Percentiles rank a stretch among this genome's conserved stretches.
Evolutionary conservation across 768 basidiomycete species (phyloP).

Genomic region (Pulveroboletus sp.): DNA sequence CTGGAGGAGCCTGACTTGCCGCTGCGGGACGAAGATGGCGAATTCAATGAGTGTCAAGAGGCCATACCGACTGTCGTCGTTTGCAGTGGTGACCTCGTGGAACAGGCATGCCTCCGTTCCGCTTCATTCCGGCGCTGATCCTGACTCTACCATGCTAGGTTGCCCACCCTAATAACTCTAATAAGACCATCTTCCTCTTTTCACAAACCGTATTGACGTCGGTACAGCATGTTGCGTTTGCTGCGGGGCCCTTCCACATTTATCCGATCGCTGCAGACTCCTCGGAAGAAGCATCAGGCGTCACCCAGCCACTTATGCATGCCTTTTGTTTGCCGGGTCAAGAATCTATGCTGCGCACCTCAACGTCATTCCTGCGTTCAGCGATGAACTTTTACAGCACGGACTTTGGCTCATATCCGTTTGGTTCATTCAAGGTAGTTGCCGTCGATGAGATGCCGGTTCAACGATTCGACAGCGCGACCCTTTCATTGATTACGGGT

Average conservation of each 20-base stretch:
- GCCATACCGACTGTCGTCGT: constrained; percentile 81
- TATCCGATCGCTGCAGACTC: constrained; percentile 64
- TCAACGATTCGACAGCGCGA: constrained; percentile 82
- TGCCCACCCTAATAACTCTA: constrained; percentile 88
- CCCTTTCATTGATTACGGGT: constrained; percentile 72
- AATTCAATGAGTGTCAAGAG: constrained; percentile 49
- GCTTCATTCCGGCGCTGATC: neutral
- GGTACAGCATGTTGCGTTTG: constrained; percentile 95
- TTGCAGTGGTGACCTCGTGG: constrained; percentile 92
- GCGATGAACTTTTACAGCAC: constrained; percentile 92
- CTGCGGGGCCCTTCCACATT: constrained; percentile 91
- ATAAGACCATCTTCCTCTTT: constrained; percentile 93
- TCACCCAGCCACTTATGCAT: constrained; percentile 74
- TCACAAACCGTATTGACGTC: constrained; percentile 84
- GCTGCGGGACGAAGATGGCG: constrained; percentile 39
- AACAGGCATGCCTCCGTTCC: constrained; percentile 62
- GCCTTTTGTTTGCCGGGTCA: constrained; percentile 93
- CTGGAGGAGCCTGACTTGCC: constrained; percentile 52
- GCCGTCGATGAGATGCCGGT: constrained; percentile 88
- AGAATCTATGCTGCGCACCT: constrained; percentile 64
- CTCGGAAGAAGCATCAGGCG: constrained; percentile 59
- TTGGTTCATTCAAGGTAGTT: constrained; percentile 89
- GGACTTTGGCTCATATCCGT: constrained; percentile 95
- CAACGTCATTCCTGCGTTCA: constrained; percentile 74
- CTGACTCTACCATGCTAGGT: constrained; percentile 48